Evolutionary conservation across 768 basidiomycete species (phyloP).

Genomic region (Pleurotus ostreatus): DNA sequence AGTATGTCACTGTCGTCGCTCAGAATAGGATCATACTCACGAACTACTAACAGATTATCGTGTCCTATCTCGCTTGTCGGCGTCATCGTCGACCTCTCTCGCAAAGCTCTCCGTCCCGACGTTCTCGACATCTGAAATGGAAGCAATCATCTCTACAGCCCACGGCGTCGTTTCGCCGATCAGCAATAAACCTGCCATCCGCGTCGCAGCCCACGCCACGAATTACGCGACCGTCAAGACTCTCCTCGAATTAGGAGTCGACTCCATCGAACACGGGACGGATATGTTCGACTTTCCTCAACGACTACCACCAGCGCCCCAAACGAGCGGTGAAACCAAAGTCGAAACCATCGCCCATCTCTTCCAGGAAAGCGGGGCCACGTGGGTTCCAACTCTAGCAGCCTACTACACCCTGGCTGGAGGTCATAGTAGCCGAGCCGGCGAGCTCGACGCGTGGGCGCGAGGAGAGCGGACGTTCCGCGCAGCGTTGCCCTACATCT

Average conservation of each 20-base stretch:
- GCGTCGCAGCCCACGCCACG: slow-evolving; percentile 51
- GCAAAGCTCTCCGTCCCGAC: slow-evolving; percentile 32
- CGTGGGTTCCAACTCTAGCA: slow-evolving; percentile 59
- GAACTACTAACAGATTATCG: slow-evolving; percentile 43
- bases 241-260: slow-evolving; percentile 36
- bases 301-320: no score
- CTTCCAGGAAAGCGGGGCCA: slow-evolving; percentile 23
- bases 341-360: slow-evolving; percentile 21
- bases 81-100: slow-evolving; percentile 30
- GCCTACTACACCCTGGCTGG: slow-evolving; percentile 35
- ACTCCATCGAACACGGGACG: slow-evolving; percentile 58
- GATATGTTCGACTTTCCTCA: slow-evolving; percentile 19
- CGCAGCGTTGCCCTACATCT: slow-evolving; percentile 37
- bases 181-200: slow-evolving; percentile 37
- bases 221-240: slow-evolving; percentile 26
- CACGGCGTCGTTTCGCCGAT: slow-evolving; percentile 31
- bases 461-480: slow-evolving; percentile 35
- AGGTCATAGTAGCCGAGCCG: neutral
- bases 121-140: slow-evolving; percentile 42
- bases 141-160: slow-evolving; percentile 40
- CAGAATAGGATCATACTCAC: slow-evolving; percentile 11
- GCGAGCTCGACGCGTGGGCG: slow-evolving; percentile 30
- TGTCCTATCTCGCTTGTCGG: slow-evolving; percentile 39
- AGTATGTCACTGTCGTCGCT: slow-evolving; percentile 24
- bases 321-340: slow-evolving; percentile 13